phyloP scores from a whole-genome alignment of 2,329 filamentous ascomycete genomes.

The Macrophomina pseudophaseolina region DNA sequence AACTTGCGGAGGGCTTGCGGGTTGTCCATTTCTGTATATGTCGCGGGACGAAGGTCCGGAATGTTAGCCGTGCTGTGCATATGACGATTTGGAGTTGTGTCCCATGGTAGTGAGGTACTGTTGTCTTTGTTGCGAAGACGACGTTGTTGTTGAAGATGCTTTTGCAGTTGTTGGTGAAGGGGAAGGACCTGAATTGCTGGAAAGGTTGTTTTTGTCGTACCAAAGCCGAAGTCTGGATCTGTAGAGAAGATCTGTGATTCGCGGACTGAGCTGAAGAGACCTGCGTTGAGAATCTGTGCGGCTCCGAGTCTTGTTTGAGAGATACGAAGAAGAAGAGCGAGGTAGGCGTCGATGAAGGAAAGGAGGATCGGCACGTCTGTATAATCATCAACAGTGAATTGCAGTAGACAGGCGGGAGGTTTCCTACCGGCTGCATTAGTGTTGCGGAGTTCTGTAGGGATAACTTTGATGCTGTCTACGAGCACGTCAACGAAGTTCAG shows the following conservation, averaged over 20 bases:
- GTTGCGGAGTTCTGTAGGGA: slow-evolving; percentile 68
- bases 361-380: slow-evolving; percentile 61
- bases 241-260: slow-evolving; percentile 84
- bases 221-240: slow-evolving; percentile 89
- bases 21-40: slow-evolving; percentile 64
- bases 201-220: slow-evolving; percentile 43
- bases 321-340: slow-evolving; percentile 82
- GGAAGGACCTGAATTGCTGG: neutral
- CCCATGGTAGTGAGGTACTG: slow-evolving; percentile 4
- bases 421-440: slow-evolving; percentile 38
- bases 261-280: slow-evolving; percentile 80
- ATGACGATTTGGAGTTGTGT: neutral
- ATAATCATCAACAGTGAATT: neutral
- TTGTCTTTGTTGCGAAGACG: neutral
- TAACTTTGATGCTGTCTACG: slow-evolving; percentile 81
- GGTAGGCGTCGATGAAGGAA: slow-evolving; percentile 71
- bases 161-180: slow-evolving; percentile 1
- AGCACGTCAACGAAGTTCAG: slow-evolving; percentile 92
- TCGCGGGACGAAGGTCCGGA: neutral
- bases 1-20: slow-evolving; percentile 75
- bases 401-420: neutral
- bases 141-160: neutral
- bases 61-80: slow-evolving; percentile 22
- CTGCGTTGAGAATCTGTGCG: slow-evolving; percentile 83
- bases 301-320: slow-evolving; percentile 85